Evolutionary conservation across 148 eudicot genomes (phyloP).

Genomic region (Camellia japonica): DNA sequence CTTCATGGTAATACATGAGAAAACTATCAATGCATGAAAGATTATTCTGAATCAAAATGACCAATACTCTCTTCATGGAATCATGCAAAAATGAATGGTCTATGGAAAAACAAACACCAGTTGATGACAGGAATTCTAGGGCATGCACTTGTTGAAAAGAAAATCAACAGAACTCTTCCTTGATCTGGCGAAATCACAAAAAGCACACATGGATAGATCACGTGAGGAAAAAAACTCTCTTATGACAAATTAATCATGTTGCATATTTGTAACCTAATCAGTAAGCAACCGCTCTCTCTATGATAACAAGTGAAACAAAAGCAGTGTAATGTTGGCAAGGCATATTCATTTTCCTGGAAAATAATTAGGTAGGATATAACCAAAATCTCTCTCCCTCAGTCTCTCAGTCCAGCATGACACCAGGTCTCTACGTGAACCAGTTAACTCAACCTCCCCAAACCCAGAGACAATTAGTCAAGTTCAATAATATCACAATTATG

Average conservation of each 20-base stretch:
- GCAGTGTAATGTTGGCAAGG: background rate
- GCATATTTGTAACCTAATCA: background rate
- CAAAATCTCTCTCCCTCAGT: background rate
- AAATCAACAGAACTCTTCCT: background rate
- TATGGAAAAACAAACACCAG: background rate
- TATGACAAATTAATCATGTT: background rate
- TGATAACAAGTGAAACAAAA: background rate
- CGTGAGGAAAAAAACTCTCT: background rate
- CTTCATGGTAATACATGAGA: background rate
- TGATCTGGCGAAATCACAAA: background rate
- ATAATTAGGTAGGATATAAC: background rate
- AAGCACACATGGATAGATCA: background rate
- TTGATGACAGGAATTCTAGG: background rate
- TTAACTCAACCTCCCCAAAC: background rate
- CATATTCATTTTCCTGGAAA: background rate
- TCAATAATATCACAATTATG: background rate
- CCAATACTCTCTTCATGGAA: background rate
- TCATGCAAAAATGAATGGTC: background rate
- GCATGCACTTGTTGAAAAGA: too few relatives aligned
- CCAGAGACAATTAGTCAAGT: background rate
- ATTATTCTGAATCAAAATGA: background rate
- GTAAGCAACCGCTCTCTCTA: background rate
- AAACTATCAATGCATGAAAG: background rate
- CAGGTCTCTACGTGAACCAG: background rate
- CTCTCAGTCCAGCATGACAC: background rate